phyloP scores from a whole-genome alignment of 306 rosid genomes.

The Prosopis cineraria region DNA sequence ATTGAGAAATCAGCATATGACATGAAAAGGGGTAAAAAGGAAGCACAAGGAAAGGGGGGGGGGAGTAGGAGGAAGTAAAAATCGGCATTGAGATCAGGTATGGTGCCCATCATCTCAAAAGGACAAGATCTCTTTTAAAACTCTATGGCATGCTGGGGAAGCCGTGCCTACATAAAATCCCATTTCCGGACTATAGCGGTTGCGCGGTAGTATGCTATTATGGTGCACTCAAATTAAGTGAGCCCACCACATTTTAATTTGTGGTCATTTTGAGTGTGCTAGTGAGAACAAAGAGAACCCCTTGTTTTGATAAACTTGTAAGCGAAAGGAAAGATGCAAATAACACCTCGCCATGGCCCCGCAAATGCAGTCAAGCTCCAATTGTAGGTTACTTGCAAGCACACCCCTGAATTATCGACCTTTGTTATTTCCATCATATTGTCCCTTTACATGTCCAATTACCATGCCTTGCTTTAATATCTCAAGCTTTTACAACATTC shows the following conservation, averaged over 20 bases:
- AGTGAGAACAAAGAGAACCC: neutral
- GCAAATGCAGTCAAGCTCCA: too few species aligned
- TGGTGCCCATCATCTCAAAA: neutral
- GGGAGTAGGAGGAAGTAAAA: neutral
- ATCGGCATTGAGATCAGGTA: neutral
- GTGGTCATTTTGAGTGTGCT: neutral
- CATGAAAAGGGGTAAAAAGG: neutral
- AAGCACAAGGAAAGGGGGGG: neutral
- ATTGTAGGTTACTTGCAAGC: neutral
- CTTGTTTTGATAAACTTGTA: slow-evolving; percentile 13
- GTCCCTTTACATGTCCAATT: neutral
- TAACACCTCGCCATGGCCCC: too few species aligned
- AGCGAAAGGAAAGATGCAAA: neutral
- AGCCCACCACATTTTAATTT: neutral
- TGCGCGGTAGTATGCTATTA: neutral
- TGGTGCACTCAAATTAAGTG: slow-evolving; percentile 22
- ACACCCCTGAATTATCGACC: neutral
- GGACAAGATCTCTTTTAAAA: neutral
- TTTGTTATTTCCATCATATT: neutral
- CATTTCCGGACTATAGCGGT: neutral
- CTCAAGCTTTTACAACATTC: neutral
- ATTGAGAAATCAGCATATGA: slow-evolving; percentile 16
- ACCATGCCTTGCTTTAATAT: neutral
- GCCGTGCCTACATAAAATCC: neutral
- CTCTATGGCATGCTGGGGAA: neutral